Conservation (phyloP, 1,284 basidiomycete species). For the Cutaneotrichosporon daszewskae region DNA sequence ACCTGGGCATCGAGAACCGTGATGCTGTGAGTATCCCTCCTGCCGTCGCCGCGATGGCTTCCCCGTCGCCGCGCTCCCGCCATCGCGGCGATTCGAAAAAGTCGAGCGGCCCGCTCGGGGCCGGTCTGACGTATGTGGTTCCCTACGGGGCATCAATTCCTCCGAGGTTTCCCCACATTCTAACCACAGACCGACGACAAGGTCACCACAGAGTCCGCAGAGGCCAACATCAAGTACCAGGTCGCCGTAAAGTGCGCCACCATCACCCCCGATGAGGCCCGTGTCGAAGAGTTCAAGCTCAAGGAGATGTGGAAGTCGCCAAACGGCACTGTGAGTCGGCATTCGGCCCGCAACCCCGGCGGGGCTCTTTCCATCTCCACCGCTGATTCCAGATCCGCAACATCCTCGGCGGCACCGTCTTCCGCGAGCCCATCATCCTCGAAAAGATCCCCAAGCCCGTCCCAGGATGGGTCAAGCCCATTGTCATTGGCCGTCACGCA, state of each 20-base stretch:
- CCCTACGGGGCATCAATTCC: constrained; percentile 6
- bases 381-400: constrained; percentile 68
- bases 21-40: constrained; percentile 59
- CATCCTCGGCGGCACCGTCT: constrained; percentile 95
- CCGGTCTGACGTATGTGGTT: not conserved
- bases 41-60: no score
- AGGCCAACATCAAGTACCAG: constrained; percentile 79
- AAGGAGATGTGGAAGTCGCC: constrained; percentile 98
- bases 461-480: constrained; percentile 95
- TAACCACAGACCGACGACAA: constrained; percentile 75
- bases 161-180: constrained; percentile 10
- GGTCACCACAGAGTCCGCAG: constrained; percentile 87
- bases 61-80: not conserved
- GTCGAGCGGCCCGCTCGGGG: constrained; percentile 2
- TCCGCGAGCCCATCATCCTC: constrained; percentile 96
- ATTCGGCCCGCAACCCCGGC: not conserved
- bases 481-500: constrained; percentile 93
- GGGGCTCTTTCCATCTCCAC: not conserved
- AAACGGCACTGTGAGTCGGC: constrained; percentile 72
- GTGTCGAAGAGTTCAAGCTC: constrained; percentile 73
- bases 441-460: constrained; percentile 84
- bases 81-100: constrained; percentile 4
- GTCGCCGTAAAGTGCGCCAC: constrained; percentile 86
- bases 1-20: constrained; percentile 87
- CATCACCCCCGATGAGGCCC: constrained; percentile 88